phyloP scores from a whole-genome alignment of 1,139 yeast species.

The Saccharomyces hybrid region DNA sequence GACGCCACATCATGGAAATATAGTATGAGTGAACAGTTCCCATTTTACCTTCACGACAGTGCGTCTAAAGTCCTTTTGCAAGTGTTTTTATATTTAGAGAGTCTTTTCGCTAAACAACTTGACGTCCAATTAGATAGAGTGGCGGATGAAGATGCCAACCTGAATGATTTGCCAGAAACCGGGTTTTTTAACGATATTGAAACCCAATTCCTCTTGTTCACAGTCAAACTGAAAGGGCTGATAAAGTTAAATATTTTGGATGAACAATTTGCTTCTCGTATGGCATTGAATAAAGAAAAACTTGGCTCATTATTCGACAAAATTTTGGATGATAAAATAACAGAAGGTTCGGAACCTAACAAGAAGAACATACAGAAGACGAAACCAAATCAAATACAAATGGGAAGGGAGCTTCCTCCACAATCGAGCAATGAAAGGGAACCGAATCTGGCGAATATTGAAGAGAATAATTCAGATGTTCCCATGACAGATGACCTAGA shows the following conservation, averaged over 20 bases:
- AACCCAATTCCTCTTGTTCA: conserved; percentile 43
- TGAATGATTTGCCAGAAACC: conserved; percentile 34
- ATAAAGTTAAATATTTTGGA: conserved; percentile 37
- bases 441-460: background rate
- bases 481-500: conserved; percentile 3
- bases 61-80: conserved; percentile 24
- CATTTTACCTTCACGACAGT: conserved; percentile 13
- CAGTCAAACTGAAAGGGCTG: conserved; percentile 45
- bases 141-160: conserved; percentile 53
- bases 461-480: background rate
- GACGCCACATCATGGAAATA: conserved; percentile 19
- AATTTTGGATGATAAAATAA: conserved; percentile 28
- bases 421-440: background rate
- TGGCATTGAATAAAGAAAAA: conserved; percentile 42
- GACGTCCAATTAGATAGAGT: conserved; percentile 44
- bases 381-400: background rate
- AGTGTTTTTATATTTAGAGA: conserved; percentile 32
- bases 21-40: conserved; percentile 14
- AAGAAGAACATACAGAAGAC: background rate
- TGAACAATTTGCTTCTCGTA: conserved; percentile 34
- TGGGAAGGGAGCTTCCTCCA: background rate
- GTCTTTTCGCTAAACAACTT: conserved; percentile 25
- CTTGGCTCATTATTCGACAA: conserved; percentile 38
- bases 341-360: conserved; percentile 7
- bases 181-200: conserved; percentile 27